phyloP scores from a whole-genome alignment of 306 rosid genomes.

The Corylus avellana region DNA sequence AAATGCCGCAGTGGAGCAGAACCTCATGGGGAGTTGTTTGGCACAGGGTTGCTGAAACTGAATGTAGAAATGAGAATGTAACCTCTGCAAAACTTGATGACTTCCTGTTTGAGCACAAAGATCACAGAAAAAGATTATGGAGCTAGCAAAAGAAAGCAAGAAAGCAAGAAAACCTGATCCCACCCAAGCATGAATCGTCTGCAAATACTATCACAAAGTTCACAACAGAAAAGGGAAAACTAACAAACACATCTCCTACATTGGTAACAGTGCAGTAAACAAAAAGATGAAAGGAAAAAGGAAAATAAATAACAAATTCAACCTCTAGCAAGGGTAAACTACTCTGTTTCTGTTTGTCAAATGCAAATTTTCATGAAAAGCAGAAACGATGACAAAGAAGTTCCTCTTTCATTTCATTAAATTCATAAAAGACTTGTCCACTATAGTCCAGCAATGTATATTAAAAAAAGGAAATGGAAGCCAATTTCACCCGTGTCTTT shows the following conservation, averaged over 20 bases:
- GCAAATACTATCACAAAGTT: conserved; percentile 4
- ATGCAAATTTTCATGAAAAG: background rate
- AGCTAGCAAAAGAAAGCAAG: conserved; percentile 22
- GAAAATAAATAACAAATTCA: background rate
- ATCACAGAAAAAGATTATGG: conserved; percentile 34
- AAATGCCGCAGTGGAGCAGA: conserved; percentile 37
- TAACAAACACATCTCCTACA: background rate
- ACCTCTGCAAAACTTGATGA: conserved; percentile 35
- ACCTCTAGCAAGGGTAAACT: background rate
- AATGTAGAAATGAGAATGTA: conserved; percentile 28
- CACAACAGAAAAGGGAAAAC: background rate
- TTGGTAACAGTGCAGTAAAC: background rate
- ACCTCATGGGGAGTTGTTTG: conserved; percentile 56
- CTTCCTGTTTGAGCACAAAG: conserved; percentile 54
- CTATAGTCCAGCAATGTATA: background rate
- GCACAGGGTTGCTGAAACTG: conserved; percentile 25
- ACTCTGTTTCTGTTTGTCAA: background rate
- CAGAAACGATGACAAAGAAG: background rate
- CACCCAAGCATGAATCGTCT: background rate
- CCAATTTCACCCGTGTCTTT: background rate
- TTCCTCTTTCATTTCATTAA: background rate
- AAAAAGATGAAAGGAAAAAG: background rate
- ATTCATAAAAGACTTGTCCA: background rate
- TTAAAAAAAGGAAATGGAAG: background rate
- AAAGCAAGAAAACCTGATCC: background rate